phyloP scores from a whole-genome alignment of 176 grass and related monocot genomes.

The Oryza australiensis region DNA sequence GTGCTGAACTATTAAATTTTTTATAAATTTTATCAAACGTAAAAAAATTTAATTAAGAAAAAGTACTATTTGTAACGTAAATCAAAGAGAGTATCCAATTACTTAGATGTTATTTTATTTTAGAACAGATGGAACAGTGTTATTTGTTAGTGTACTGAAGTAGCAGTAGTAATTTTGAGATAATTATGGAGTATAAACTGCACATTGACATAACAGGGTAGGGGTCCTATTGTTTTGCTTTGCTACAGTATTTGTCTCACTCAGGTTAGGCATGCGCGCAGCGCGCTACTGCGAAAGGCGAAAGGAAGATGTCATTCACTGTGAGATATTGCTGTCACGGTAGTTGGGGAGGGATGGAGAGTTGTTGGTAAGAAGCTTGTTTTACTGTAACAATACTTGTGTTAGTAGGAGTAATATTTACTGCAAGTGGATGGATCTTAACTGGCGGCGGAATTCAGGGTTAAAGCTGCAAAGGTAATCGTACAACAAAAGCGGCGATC shows the following conservation, averaged over 20 bases:
- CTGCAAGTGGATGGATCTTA: neutral
- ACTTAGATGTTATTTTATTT: no score
- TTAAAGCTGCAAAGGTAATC: neutral
- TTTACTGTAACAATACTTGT: neutral
- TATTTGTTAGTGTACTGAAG: no score
- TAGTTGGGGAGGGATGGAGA: neutral
- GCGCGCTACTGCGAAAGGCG: neutral
- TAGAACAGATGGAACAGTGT: no score
- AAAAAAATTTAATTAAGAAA: no score
- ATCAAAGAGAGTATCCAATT: no score
- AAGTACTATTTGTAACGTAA: no score
- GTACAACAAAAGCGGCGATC: neutral
- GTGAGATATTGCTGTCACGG: constrained; percentile 14
- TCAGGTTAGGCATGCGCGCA: neutral
- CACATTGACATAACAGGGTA: neutral
- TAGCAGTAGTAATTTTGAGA: no score
- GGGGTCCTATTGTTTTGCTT: neutral
- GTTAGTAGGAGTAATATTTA: neutral
- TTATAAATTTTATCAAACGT: no score
- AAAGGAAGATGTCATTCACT: neutral
- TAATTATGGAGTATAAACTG: no score
- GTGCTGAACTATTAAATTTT: no score
- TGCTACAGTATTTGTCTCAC: neutral
- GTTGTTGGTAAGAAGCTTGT: neutral
- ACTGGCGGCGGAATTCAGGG: neutral